Percentiles rank a stretch among this genome's conserved stretches.
These are phyloP conservation scores for Ramalina intermedia DNA, from an alignment of 495 filamentous ascomycete genomes.

Conservation along the genomic window DNA sequence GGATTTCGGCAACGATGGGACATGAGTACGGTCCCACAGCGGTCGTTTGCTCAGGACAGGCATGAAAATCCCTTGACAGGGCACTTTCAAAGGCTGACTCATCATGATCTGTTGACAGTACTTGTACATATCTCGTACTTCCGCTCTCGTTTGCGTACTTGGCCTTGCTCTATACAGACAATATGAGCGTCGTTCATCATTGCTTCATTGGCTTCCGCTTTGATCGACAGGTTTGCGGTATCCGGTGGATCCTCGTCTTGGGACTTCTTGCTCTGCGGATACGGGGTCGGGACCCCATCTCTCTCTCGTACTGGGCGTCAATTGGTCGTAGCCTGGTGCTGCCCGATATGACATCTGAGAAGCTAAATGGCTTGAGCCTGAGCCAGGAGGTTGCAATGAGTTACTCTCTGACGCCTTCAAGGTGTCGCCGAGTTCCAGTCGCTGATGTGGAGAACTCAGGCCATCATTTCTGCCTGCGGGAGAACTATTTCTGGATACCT, in stretches of 20 bases:
- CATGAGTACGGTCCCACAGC: too few species aligned
- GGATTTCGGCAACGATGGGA: too few species aligned
- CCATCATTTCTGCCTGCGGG: constrained; percentile 3
- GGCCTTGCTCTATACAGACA: too few species aligned
- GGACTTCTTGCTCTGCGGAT: background rate
- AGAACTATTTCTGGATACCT: constrained; percentile 16
- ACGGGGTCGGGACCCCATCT: too few species aligned
- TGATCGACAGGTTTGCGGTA: background rate
- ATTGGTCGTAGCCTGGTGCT: background rate
- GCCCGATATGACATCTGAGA: background rate
- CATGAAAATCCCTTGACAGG: too few species aligned
- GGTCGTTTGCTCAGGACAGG: too few species aligned
- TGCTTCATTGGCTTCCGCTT: background rate
- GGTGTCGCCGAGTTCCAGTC: constrained; percentile 1
- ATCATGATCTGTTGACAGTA: too few species aligned
- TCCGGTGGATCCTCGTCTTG: background rate
- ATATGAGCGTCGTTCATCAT: background rate
- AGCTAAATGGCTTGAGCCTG: constrained; percentile 5
- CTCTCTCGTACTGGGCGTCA: too few species aligned
- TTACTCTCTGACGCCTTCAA: constrained; percentile 1
- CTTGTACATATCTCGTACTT: too few species aligned
- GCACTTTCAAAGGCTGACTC: too few species aligned
- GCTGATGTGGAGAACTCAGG: constrained; percentile 1
- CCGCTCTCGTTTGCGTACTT: too few species aligned
- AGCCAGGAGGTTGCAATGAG: background rate